Evolutionary conservation across 495 filamentous ascomycete genomes (phyloP), one percentile per base, ranked within the genome.

Genomic region (Aspergillus bertholletiae): DNA sequence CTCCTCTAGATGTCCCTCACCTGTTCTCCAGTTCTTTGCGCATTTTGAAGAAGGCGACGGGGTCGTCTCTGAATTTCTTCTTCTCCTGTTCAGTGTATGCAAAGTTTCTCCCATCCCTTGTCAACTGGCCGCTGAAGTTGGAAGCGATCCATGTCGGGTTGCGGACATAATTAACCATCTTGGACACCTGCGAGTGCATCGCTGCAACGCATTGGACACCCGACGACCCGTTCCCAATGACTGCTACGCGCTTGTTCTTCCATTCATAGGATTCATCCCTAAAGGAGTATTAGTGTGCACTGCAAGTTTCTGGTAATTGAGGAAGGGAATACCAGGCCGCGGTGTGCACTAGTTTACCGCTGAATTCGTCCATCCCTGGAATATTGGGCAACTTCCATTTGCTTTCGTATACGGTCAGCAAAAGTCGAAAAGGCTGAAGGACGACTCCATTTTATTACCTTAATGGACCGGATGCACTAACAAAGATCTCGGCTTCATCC

Each of bases 141-240:
- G 41, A 52, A 45, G 26, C 22, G n/a, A 48, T 18, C 46, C 46
- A 48, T 12, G 46, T 48, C 15, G 46, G 46, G 12, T 13, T n/a
- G 3, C 46, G 46, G 46, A 48, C 27, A 20, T 48, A 48, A 17
- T 48, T 48, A 13, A 17, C 18, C 15, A 48, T 3, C 23, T 27
- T 24, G 6, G 23, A 17, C 6, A 26, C 23, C 22, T 9, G 2
- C 11, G 22, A 18, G 17, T 48, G 46, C 23, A 48, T 22, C 28
- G 76, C 71, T 0, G 84, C 80, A 2, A 85, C 67, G 9, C 86
- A 71, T 58, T 88, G 84, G 17, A 73, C 63, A 1, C 63, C 69
- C 13, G 72, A 76, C 7, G 67, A 69, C 28, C 79, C 79, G 64
- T 52, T 74, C 24, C 81, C 81, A 40, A 84, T 74, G 2, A 83